Conservation (phyloP, 768 basidiomycete species). For the Neoboletus brunneissimus region DNA sequence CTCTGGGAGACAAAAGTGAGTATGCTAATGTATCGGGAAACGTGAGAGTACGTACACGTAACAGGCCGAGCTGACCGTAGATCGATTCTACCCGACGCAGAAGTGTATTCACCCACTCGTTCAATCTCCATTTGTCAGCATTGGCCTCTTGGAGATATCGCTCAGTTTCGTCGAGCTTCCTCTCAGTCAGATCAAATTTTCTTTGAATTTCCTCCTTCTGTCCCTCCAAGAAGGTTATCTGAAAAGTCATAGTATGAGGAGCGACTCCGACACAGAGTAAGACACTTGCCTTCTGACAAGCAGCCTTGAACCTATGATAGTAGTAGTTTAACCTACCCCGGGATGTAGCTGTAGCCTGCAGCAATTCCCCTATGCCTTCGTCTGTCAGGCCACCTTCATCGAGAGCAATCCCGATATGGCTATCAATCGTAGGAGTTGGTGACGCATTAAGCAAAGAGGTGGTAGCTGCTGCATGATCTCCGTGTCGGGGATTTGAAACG, state of each 20-base stretch:
- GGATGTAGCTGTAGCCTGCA: conserved; percentile 17
- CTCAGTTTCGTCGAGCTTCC: conserved; percentile 20
- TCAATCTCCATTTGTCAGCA: conserved; percentile 12
- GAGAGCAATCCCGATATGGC: not conserved
- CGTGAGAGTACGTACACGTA: conserved; percentile 9
- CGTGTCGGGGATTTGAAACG: conserved; percentile 21
- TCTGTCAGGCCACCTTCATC: not conserved
- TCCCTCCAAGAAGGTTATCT: conserved; percentile 17
- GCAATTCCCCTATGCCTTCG: conserved; percentile 3
- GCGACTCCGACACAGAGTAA: not conserved
- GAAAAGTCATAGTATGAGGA: not conserved
- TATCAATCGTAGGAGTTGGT: conserved; percentile 5
- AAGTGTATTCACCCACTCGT: conserved; percentile 12
- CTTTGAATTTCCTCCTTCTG: conserved; percentile 17
- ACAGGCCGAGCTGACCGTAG: conserved; percentile 4
- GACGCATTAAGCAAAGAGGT: not conserved
- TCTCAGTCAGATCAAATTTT: conserved; percentile 12
- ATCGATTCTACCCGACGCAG: conserved; percentile 7
- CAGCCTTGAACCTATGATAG: conserved; percentile 9
- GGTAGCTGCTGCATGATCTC: not conserved
- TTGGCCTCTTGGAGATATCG: conserved; percentile 15
- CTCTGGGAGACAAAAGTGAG: conserved; percentile 6
- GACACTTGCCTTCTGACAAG: conserved; percentile 12
- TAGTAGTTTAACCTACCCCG: conserved; percentile 14
- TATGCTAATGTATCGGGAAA: not conserved